A percentile compares a stretch with the other conserved stretches of the same genome.
Evolutionary conservation across 2,329 filamentous ascomycete species (phyloP).

Genomic region (Polychaeton citri): DNA sequence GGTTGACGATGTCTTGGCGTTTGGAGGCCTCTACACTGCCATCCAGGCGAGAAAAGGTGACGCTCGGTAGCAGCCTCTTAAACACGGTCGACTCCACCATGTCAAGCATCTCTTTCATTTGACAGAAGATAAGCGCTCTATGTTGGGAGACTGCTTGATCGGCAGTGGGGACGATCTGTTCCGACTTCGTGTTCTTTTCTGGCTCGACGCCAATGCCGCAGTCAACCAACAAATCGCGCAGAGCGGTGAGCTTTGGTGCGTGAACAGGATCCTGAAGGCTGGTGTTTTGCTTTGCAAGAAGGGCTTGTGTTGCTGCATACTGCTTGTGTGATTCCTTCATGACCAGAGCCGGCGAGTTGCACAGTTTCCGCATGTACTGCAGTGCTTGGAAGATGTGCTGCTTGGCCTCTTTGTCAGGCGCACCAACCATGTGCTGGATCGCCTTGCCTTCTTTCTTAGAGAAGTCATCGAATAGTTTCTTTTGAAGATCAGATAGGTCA

Average conservation of each 20-base stretch:
- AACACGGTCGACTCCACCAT: slow-evolving; percentile 95
- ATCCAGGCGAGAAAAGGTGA: slow-evolving; percentile 88
- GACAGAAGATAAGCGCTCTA: slow-evolving; percentile 91
- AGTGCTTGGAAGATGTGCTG: slow-evolving; percentile 98
- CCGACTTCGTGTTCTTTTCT: slow-evolving; percentile 19
- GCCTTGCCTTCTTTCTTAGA: slow-evolving; percentile 85
- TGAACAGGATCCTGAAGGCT: slow-evolving; percentile 74
- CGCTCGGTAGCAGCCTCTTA: slow-evolving; percentile 77
- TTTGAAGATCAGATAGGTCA: slow-evolving; percentile 87
- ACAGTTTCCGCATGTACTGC: slow-evolving; percentile 98
- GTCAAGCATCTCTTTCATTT: slow-evolving; percentile 99
- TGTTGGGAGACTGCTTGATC: slow-evolving; percentile 85
- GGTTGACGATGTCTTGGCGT: slow-evolving; percentile 95
- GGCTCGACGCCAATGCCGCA: slow-evolving; percentile 67
- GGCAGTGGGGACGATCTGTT: slow-evolving; percentile 43
- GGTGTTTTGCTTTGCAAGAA: slow-evolving; percentile 66
- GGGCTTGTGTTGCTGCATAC: slow-evolving; percentile 74
- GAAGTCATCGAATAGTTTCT: slow-evolving; percentile 93
- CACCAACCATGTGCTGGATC: slow-evolving; percentile 68
- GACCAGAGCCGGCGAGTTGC: slow-evolving; percentile 91
- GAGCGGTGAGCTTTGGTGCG: slow-evolving; percentile 80
- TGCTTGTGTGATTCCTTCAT: slow-evolving; percentile 88
- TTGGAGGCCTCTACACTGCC: slow-evolving; percentile 85
- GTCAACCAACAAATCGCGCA: slow-evolving; percentile 90
- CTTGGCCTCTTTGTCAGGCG: slow-evolving; percentile 83